phyloP scores from a whole-genome alignment of 2,329 filamentous ascomycete species.

The Teratosphaeria destructans region DNA sequence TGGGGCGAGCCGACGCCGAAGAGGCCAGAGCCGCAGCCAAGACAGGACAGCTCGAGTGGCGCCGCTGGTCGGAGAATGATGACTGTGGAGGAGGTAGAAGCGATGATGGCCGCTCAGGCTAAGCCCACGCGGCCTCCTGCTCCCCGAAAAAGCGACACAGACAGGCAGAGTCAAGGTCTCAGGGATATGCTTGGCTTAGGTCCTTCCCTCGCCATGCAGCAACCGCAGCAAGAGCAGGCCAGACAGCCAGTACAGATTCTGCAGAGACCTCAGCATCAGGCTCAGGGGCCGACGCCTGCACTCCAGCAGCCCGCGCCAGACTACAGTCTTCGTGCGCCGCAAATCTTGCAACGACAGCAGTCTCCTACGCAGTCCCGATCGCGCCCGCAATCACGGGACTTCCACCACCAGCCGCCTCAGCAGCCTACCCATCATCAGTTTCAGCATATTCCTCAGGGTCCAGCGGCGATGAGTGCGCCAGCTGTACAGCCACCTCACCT shows the following conservation, averaged over 20 bases:
- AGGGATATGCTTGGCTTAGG: slow-evolving; percentile 25
- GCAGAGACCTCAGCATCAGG: slow-evolving; percentile 36
- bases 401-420: slow-evolving; percentile 15
- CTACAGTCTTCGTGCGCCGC: slow-evolving; percentile 30
- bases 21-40: slow-evolving; percentile 23
- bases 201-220: slow-evolving; percentile 11
- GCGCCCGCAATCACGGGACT: slow-evolving; percentile 13
- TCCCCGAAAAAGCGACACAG: slow-evolving; percentile 8
- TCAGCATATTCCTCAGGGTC: slow-evolving; percentile 7
- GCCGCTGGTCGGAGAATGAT: slow-evolving; percentile 62
- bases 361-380: slow-evolving; percentile 10
- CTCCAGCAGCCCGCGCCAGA: slow-evolving; percentile 30
- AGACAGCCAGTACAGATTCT: slow-evolving; percentile 35
- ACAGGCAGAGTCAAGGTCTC: slow-evolving; percentile 23
- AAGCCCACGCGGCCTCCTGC: slow-evolving; percentile 26
- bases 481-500: slow-evolving; percentile 27
- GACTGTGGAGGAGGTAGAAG: slow-evolving; percentile 95
- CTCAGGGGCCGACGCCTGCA: slow-evolving; percentile 11
- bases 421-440: slow-evolving; percentile 16
- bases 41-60: slow-evolving; percentile 13
- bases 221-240: slow-evolving; percentile 24
- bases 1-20: slow-evolving; percentile 69
- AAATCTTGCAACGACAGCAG: slow-evolving; percentile 29
- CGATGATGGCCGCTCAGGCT: slow-evolving; percentile 68
- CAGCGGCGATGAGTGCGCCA: slow-evolving; percentile 13